phyloP scores from a whole-genome alignment of 2,329 filamentous ascomycete genomes.

The Trematosphaeria pertusa region DNA sequence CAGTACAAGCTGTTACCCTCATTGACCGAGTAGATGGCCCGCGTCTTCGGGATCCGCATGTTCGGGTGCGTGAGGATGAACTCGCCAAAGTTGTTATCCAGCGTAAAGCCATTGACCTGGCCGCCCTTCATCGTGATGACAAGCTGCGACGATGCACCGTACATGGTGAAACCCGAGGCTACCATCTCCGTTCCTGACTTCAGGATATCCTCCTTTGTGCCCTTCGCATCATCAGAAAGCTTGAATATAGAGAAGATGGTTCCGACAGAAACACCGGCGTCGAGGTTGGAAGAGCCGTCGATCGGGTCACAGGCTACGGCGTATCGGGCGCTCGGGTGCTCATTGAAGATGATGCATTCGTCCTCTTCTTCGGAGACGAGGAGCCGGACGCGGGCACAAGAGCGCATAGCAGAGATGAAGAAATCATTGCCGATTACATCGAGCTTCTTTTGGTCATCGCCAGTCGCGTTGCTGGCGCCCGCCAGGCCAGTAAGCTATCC shows the following conservation, averaged over 20 bases:
- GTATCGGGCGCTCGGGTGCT: constrained; percentile 78
- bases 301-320: constrained; percentile 98
- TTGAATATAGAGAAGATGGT: constrained; percentile 97
- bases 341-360: constrained; percentile 83
- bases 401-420: constrained; percentile 94
- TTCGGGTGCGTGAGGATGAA: constrained; percentile 97
- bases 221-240: constrained; percentile 76
- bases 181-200: constrained; percentile 90
- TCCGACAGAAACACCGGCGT: constrained; percentile 96
- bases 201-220: constrained; percentile 84
- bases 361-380: constrained; percentile 99
- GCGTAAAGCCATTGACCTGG: constrained; percentile 94
- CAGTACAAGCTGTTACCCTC: constrained; percentile 98
- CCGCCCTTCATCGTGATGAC: constrained; percentile 97
- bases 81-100: constrained; percentile 95
- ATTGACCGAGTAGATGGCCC: constrained; percentile 96
- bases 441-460: constrained; percentile 99
- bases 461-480: constrained; percentile 91
- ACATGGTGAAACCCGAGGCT: constrained; percentile 99
- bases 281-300: constrained; percentile 95
- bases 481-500: constrained; percentile 81
- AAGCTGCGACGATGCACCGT: constrained; percentile 93
- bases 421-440: constrained; percentile 99
- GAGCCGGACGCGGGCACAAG: constrained; percentile 86
- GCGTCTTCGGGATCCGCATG: constrained; percentile 83